Evolutionary conservation across 2,329 filamentous ascomycete species (phyloP).

Genomic region (Fusarium austroafricanum): DNA sequence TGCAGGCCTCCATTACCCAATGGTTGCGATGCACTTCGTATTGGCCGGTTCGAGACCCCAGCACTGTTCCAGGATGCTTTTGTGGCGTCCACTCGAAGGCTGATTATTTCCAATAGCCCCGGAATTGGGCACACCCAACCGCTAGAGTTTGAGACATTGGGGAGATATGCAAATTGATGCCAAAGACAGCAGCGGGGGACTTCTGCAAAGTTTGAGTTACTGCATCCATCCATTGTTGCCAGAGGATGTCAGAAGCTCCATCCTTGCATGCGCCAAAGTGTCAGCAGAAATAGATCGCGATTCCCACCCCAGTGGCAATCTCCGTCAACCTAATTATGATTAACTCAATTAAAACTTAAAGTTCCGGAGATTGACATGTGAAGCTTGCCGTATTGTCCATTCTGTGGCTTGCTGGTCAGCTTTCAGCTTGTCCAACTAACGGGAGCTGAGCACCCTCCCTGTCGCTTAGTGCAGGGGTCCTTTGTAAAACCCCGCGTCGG

Average conservation of each 20-base stretch:
- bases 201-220: too few species aligned
- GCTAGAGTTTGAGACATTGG: not conserved
- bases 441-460: not conserved
- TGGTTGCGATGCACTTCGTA: not conserved
- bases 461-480: not conserved
- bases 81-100: not conserved
- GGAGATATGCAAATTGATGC: too few species aligned
- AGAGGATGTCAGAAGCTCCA: too few species aligned
- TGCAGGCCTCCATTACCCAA: not conserved
- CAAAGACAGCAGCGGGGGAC: too few species aligned
- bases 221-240: too few species aligned
- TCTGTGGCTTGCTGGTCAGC: not conserved
- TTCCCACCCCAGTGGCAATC: not conserved
- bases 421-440: not conserved
- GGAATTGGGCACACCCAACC: not conserved
- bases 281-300: not conserved
- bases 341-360: too few species aligned
- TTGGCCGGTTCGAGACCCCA: not conserved
- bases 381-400: not conserved
- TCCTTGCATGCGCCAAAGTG: too few species aligned
- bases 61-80: not conserved
- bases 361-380: not conserved
- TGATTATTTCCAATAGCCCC: slow-evolving; percentile 3
- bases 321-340: too few species aligned
- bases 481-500: not conserved